Percentiles rank a stretch among this genome's conserved stretches.
phyloP scores from a whole-genome alignment of 1,284 basidiomycete genomes.

The Ceratorhiza oryzae-sativae region DNA sequence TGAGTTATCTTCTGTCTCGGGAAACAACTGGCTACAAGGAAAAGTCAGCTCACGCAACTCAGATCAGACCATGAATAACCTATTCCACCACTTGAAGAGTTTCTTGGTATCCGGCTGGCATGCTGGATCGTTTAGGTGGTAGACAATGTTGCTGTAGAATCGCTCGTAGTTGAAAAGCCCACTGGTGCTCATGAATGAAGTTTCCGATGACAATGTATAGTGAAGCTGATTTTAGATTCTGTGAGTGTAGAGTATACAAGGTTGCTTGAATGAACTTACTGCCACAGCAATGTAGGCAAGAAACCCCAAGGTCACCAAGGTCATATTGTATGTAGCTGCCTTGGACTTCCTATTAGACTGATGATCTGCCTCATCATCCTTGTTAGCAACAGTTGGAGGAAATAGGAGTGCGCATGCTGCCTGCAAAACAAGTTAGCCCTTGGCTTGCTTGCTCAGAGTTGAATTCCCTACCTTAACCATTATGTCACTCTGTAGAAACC shows the following conservation, averaged over 20 bases:
- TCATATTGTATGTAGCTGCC: slow-evolving; percentile 1
- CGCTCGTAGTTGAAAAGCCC: slow-evolving; percentile 9
- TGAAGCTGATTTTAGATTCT: background rate
- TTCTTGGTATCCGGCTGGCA: background rate
- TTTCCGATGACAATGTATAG: slow-evolving; percentile 7
- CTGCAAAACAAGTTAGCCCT: background rate
- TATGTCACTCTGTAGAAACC: background rate
- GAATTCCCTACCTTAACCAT: background rate
- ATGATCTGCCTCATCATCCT: background rate
- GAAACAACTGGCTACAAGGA: background rate
- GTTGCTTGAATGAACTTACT: background rate
- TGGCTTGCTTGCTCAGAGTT: too few relatives aligned
- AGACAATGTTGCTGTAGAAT: slow-evolving; percentile 9
- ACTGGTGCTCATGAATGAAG: background rate
- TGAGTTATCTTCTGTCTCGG: background rate
- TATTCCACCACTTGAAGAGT: slow-evolving; percentile 21
- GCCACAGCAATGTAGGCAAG: slow-evolving; percentile 12
- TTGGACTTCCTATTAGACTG: slow-evolving; percentile 12
- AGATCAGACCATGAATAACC: background rate
- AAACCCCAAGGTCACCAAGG: background rate
- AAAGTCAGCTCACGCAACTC: background rate
- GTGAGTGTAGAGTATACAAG: background rate
- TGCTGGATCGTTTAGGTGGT: background rate
- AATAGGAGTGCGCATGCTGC: background rate
- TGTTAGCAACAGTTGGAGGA: slow-evolving; percentile 5